phyloP scores from a whole-genome alignment of 495 filamentous ascomycete genomes.

The Hypoxylon crocopeplum region DNA sequence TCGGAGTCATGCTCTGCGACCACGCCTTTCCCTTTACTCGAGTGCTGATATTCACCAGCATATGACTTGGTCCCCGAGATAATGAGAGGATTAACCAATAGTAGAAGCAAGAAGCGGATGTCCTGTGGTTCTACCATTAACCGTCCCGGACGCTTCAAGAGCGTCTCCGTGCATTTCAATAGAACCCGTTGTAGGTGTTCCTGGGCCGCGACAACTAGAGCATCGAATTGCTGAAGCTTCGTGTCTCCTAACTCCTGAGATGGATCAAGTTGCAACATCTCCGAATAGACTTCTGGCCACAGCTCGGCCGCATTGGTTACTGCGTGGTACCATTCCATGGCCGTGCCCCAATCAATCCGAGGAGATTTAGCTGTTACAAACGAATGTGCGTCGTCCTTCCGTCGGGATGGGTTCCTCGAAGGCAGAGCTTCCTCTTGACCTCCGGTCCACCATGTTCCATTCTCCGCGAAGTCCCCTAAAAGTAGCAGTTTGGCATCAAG shows the following conservation, averaged over 20 bases:
- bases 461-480: slow-evolving; percentile 81
- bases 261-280: slow-evolving; percentile 47
- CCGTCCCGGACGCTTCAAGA: slow-evolving; percentile 85
- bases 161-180: slow-evolving; percentile 80
- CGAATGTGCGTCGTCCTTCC: slow-evolving; percentile 43
- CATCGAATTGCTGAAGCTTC: slow-evolving; percentile 59
- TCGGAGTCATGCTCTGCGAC: slow-evolving; percentile 37
- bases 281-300: slow-evolving; percentile 64
- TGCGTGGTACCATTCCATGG: slow-evolving; percentile 78
- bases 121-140: slow-evolving; percentile 73
- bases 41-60: slow-evolving; percentile 34
- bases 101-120: slow-evolving; percentile 80
- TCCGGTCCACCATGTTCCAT: slow-evolving; percentile 85
- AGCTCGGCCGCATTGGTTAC: slow-evolving; percentile 62
- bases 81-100: slow-evolving; percentile 83
- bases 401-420: slow-evolving; percentile 42
- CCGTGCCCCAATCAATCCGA: slow-evolving; percentile 75
- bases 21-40: slow-evolving; percentile 38
- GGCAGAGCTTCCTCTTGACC: slow-evolving; percentile 53
- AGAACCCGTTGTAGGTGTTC: slow-evolving; percentile 71
- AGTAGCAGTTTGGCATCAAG: slow-evolving; percentile 81
- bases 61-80: slow-evolving; percentile 53
- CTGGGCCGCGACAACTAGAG: slow-evolving; percentile 69
- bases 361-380: slow-evolving; percentile 68
- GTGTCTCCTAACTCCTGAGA: slow-evolving; percentile 48